A percentile compares a stretch with the other conserved stretches of the same genome.
These are phyloP conservation scores for Colletotrichum costaricense DNA, from an alignment of 2,329 filamentous ascomycete genomes.

Conservation along the genomic window DNA sequence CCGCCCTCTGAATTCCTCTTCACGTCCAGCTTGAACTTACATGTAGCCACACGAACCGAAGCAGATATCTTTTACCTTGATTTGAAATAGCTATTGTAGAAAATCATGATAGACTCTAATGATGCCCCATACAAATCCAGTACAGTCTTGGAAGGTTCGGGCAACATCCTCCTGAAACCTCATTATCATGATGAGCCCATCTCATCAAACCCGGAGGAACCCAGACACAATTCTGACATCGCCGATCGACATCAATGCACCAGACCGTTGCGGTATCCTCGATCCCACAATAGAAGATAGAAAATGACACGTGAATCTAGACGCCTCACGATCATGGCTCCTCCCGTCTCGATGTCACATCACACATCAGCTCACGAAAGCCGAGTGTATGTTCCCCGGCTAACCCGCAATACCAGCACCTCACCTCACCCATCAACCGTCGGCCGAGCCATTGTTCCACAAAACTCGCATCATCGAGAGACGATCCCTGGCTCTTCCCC, in stretches of 20 bases:
- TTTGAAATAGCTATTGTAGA: no score
- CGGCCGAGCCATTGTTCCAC: not conserved
- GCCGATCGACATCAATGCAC: not conserved
- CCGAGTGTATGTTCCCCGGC: not conserved
- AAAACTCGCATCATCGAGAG: not conserved
- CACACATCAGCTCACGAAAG: not conserved
- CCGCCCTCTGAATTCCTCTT: no score
- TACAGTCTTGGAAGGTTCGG: no score
- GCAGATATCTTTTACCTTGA: no score
- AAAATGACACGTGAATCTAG: constrained; percentile 7
- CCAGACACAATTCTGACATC: not conserved
- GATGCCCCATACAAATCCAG: no score
- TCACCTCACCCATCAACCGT: not conserved
- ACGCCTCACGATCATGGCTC: not conserved
- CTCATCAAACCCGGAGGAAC: not conserved
- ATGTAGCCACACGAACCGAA: no score
- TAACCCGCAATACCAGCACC: not conserved
- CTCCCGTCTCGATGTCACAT: not conserved
- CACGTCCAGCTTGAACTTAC: no score
- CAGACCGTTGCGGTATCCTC: not conserved
- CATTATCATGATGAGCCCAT: not conserved
- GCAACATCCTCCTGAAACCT: not conserved
- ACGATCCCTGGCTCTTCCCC: constrained; percentile 4
- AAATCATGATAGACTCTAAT: no score
- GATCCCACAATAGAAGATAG: not conserved